A percentile compares a stretch with the other conserved stretches of the same genome.
These are phyloP conservation scores for Apiotrichum sp. DNA, from an alignment of 1,284 basidiomycete species.

Conservation along the genomic window DNA sequence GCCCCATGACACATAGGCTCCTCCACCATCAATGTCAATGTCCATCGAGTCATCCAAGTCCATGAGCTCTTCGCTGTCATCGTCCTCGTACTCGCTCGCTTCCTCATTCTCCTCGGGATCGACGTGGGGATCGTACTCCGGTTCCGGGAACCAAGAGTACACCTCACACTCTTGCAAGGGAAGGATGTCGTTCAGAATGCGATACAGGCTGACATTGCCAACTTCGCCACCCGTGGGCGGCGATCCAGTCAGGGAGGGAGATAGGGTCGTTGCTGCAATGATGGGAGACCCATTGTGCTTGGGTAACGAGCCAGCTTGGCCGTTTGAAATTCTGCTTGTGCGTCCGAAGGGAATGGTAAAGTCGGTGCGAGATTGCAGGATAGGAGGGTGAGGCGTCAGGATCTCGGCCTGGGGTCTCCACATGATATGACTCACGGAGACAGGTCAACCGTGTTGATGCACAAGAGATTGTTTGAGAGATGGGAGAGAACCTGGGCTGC, in stretches of 20 bases:
- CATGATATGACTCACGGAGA: conserved; percentile 23
- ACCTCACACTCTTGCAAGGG: conserved; percentile 89
- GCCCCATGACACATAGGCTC: conserved; percentile 25
- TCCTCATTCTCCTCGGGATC: conserved; percentile 67
- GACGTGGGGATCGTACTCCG: conserved; percentile 91
- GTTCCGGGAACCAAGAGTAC: conserved; percentile 88
- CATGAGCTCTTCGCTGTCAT: conserved; percentile 28
- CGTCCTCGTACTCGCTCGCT: conserved; percentile 31
- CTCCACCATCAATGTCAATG: conserved; percentile 38
- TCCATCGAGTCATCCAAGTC: conserved; percentile 28
- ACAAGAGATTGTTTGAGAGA: conserved; percentile 29
- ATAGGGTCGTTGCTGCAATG: not conserved
- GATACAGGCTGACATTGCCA: conserved; percentile 55
- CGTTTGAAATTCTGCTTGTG: conserved; percentile 1
- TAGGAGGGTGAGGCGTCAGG: conserved; percentile 4
- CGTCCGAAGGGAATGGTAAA: not conserved
- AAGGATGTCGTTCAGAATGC: conserved; percentile 83
- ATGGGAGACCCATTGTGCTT: not conserved
- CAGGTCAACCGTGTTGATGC: conserved; percentile 19
- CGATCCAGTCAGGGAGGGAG: conserved; percentile 2
- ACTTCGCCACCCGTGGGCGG: conserved; percentile 10
- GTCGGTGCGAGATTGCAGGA: not conserved
- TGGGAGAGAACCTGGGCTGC: conserved; percentile 49
- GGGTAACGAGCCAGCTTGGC: conserved; percentile 2
- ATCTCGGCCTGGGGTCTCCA: conserved; percentile 7